Conservation (phyloP, 805 yeast genomes). For the Spathaspora girioi region DNA sequence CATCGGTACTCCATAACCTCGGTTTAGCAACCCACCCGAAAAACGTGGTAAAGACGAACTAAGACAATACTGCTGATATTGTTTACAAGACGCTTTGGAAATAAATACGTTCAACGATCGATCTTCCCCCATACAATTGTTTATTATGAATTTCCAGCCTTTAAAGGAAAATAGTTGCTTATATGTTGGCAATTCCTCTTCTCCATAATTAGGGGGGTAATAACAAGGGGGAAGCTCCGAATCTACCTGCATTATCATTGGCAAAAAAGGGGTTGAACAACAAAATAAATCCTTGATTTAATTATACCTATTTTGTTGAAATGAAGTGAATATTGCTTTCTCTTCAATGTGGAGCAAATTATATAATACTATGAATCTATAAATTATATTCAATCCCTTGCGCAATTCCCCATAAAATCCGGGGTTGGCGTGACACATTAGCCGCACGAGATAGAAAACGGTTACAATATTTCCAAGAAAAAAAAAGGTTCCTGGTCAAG, state of each 20-base stretch:
- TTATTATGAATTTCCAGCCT: background rate
- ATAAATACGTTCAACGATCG: background rate
- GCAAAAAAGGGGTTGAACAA: background rate
- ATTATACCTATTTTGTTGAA: too few relatives aligned
- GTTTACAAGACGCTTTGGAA: background rate
- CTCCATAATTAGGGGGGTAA: background rate
- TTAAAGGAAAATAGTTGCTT: background rate
- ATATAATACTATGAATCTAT: too few relatives aligned
- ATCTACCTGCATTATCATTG: background rate
- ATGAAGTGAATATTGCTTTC: too few relatives aligned
- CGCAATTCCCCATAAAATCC: too few relatives aligned
- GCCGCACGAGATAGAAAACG: too few relatives aligned
- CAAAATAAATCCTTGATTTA: too few relatives aligned
- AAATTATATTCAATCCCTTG: too few relatives aligned
- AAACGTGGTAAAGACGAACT: background rate
- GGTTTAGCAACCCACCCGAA: background rate
- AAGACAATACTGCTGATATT: background rate
- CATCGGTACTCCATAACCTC: conserved; percentile 8
- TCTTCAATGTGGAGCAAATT: too few relatives aligned
- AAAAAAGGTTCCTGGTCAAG: too few relatives aligned
- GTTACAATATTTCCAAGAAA: too few relatives aligned
- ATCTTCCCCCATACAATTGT: background rate
- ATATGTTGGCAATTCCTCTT: background rate
- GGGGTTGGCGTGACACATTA: too few relatives aligned
- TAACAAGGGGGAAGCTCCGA: background rate